Base-by-base conservation (phyloP, 805 yeast species). In the Schwanniomyces occidentalis region DNA sequence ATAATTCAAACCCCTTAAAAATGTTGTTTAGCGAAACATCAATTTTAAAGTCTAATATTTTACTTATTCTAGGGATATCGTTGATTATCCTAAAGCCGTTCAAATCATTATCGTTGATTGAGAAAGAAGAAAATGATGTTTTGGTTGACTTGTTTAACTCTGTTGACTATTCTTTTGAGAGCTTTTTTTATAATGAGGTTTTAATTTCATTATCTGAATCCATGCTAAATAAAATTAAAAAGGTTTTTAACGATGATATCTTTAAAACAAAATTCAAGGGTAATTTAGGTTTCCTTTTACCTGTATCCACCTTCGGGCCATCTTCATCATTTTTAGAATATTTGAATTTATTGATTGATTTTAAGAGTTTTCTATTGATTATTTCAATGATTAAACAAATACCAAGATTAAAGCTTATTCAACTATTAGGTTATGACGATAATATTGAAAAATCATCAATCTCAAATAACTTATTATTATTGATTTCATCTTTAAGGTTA, bases 51-150 rank as follows among this genome's bases (percentile, higher is more conserved):
- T 38, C 57, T 3, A 51, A 50, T 29, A 34, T 61, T 5, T 35
- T 60, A 12, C 27, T 46, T 4, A 45, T 60, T 52, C 50, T 54
- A 26, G 52, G 50, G 2, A 39, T 59, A 6, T 52, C 55, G 2
- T 39, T 50, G 15, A 42, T 61, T 2, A 52, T 60, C 6, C 32
- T 54, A 8, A 48, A 53, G 35, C 65, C 69, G 8, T 61, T 60
- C 45, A 54, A 49, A 24, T 49, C 48, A 10, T 43, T 63, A 22
- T 32, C 54, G 3, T 48, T 58, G 24, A 30, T 56, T n/a, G 55
- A 34, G n/a, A 24, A 10, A 6, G 35, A 31, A 14, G 24, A 38
- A 8, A 27, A 37, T 19, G 54, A 51, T 19, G 24, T 25, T 2
- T 14, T 56, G 3, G 35, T 56, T 10, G 56, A 57, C 32, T 32